Evolutionary conservation across 2,329 filamentous ascomycete species (phyloP), one percentile per base, ranked within the genome.

Genomic region (Venturia nashicola): DNA sequence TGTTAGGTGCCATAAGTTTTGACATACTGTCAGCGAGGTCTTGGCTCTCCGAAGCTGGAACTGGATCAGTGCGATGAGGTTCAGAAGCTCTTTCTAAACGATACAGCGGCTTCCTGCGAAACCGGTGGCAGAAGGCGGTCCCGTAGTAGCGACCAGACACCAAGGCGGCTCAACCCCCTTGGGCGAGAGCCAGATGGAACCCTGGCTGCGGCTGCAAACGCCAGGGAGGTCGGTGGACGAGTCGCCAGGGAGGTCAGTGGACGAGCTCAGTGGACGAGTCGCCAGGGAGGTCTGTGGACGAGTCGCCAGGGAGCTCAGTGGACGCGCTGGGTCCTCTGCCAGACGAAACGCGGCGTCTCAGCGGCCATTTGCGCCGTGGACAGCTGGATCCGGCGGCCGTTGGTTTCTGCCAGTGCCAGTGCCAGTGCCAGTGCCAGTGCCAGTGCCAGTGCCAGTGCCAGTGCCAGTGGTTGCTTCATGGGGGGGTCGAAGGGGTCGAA

Each of bases 261-360:
- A 27, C 27, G 27, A 27, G 27, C 27, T 27, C 27, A 4, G 27
- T 27, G 27, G 27, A 27, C 27, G 27, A 27, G 27, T 27, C 34
- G 61, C 40, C 43, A 40, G 61, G 23, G 27, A 27, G 27, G 2
- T 27, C 27, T 2, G 27, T 27, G 27, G 27, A 27, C 27, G 27
- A 27, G 27, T 27, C 27, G 27, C 27, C 27, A n/a, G n/a, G n/a
- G n/a, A n/a, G n/a, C n/a, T n/a, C n/a, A n/a, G n/a, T n/a, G n/a
- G n/a, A n/a, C 27, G 27, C 27, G 60, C 20, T 36, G 44, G 60
- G n/a, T 11, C 2, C 12, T 62, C 20, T 62, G n/a, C 9, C 40
- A 51, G 46, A 62, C 42, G 44, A 62, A 46, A 62, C 61, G 61
- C 43, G 34, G 43, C 61, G 61, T 62, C 61, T 62, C 61, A 62